Evolutionary conservation across 176 grass and related monocot genomes (phyloP).

Genomic region (Oryza glumipatula): DNA sequence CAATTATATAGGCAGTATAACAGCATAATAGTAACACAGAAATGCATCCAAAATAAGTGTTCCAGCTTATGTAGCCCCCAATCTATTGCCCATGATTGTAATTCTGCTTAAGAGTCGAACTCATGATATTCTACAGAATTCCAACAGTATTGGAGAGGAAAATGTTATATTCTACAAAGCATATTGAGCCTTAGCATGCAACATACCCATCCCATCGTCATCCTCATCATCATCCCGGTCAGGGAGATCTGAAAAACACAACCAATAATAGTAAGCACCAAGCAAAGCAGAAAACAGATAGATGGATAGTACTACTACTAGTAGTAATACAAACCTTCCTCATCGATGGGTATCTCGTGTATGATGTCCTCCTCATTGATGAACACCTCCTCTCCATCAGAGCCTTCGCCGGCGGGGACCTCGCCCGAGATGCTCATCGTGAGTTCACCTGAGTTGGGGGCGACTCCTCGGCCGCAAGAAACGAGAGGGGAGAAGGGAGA

Average conservation of each 20-base stretch:
- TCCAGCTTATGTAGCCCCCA: neutral
- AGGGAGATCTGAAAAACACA: slow-evolving; percentile 53
- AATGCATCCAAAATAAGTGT: neutral
- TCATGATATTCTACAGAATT: neutral
- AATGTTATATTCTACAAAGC: neutral
- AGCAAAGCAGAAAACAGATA: neutral
- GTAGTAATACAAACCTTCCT: slow-evolving; percentile 48
- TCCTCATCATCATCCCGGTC: slow-evolving; percentile 49
- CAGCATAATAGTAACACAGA: neutral
- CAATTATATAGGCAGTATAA: neutral
- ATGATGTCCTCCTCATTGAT: slow-evolving; percentile 76
- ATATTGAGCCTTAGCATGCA: neutral
- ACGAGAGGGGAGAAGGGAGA: too few relatives aligned
- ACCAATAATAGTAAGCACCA: neutral
- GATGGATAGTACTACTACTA: neutral
- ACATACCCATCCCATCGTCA: slow-evolving; percentile 47
- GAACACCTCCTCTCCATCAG: slow-evolving; percentile 65
- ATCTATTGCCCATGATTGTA: neutral
- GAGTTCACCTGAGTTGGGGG: neutral
- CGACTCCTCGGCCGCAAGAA: too few relatives aligned
- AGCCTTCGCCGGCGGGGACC: slow-evolving; percentile 14
- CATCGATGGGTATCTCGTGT: slow-evolving; percentile 61
- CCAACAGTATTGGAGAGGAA: neutral
- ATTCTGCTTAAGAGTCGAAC: neutral
- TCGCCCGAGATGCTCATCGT: slow-evolving; percentile 55